Evolutionary conservation across 2,329 filamentous ascomycete genomes (phyloP).

Genomic region (Zasmidium cellare): DNA sequence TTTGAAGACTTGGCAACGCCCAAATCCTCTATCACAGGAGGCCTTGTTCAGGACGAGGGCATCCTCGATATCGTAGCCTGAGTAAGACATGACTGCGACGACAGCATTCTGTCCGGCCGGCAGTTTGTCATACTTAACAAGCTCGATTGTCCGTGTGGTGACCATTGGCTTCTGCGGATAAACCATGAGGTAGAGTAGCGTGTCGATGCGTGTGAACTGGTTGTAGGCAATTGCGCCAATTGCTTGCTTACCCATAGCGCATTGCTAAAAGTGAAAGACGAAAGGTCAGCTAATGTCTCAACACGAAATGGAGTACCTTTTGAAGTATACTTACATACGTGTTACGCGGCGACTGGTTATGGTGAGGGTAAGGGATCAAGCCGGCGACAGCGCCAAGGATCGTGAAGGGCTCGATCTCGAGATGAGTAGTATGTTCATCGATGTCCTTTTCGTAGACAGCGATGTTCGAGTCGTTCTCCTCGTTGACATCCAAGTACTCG

Average conservation of each 20-base stretch:
- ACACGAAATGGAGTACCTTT: too few species aligned
- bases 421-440: constrained; percentile 79
- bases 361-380: constrained; percentile 95
- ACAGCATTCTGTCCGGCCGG: constrained; percentile 96
- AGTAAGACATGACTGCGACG: constrained; percentile 99
- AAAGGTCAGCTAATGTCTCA: too few species aligned
- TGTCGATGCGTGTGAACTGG: constrained; percentile 96
- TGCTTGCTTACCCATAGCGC: constrained; percentile 99
- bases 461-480: constrained; percentile 95
- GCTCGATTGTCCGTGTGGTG: constrained; percentile 92
- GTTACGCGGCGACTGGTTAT: constrained; percentile 98
- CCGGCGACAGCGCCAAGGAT: constrained; percentile 93
- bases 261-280: constrained; percentile 61
- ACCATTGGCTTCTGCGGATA: constrained; percentile 98
- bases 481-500: constrained; percentile 96
- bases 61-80: constrained; percentile 99
- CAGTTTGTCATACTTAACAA: constrained; percentile 95
- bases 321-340: constrained; percentile 75
- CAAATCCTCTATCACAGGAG: constrained; percentile 91
- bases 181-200: constrained; percentile 91
- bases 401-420: constrained; percentile 98
- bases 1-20: constrained; percentile 95
- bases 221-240: constrained; percentile 98
- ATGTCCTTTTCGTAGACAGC: constrained; percentile 87
- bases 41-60: constrained; percentile 95